These are phyloP conservation scores for Trypanosoma mega DNA, from an alignment of 208 protist species.

Conservation along the genomic window DNA sequence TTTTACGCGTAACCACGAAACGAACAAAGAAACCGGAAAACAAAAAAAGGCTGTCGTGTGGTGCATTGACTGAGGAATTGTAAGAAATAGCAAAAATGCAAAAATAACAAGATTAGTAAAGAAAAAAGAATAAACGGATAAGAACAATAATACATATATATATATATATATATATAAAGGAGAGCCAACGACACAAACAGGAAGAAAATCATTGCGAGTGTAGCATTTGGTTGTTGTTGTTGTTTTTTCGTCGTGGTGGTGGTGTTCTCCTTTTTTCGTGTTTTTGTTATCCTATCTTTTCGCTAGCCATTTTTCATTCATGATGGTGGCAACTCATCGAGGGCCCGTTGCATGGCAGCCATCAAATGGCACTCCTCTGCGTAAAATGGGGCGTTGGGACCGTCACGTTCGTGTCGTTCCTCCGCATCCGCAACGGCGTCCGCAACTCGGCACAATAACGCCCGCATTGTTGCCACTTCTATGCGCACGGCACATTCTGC, in stretches of 20 bases:
- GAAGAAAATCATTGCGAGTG: too few relatives aligned
- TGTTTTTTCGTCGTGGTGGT: too few relatives aligned
- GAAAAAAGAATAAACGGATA: conserved; percentile 5
- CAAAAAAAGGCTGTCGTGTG: too few relatives aligned
- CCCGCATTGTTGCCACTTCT: conserved; percentile 53
- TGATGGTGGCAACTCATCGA: conserved; percentile 28
- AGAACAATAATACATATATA: background rate
- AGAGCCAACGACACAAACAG: too few relatives aligned
- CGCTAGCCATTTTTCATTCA: conserved; percentile 1
- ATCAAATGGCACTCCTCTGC: conserved; percentile 30
- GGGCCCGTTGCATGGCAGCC: conserved; percentile 21
- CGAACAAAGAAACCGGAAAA: too few relatives aligned
- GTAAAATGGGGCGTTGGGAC: conserved; percentile 16
- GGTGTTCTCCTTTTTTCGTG: too few relatives aligned
- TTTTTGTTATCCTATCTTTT: too few relatives aligned
- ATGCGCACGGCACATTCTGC: conserved; percentile 46
- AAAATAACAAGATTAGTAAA: conserved; percentile 6
- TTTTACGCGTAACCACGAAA: too few relatives aligned
- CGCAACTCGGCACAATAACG: conserved; percentile 31
- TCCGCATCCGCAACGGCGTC: conserved; percentile 27
- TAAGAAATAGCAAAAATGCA: background rate
- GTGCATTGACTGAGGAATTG: too few relatives aligned
- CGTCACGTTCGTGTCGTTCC: conserved; percentile 23
- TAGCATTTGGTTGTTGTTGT: too few relatives aligned
- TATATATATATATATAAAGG: background rate